Evolutionary conservation across 371 early-diverging fungal genomes (phyloP).

Genomic region (Apophysomyces trapeziformis): DNA sequence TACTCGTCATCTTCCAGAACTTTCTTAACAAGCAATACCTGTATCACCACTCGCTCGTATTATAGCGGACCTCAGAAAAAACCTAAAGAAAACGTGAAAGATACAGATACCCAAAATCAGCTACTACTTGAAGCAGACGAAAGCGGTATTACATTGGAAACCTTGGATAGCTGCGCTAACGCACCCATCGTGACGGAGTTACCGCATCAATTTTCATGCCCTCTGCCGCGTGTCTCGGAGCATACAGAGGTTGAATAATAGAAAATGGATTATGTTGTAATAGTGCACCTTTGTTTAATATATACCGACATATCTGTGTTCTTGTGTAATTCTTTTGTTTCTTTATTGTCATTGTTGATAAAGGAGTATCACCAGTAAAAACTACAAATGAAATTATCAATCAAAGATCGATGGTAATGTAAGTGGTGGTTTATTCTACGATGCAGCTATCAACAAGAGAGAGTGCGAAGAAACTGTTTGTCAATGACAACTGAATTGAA

Average conservation of each 20-base stretch:
- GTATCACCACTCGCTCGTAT: conserved; percentile 1
- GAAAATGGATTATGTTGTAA: neutral
- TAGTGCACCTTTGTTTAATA: too few relatives aligned
- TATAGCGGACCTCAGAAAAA: neutral
- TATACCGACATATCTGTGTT: too few relatives aligned
- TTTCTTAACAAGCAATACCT: neutral
- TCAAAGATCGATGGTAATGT: too few relatives aligned
- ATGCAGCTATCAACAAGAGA: too few relatives aligned
- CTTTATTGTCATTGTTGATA: too few relatives aligned
- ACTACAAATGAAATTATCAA: too few relatives aligned
- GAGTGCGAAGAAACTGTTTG: too few relatives aligned
- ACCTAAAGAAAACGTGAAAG: neutral
- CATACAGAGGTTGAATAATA: neutral
- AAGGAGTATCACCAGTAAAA: too few relatives aligned
- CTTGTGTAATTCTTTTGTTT: too few relatives aligned
- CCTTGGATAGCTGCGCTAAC: conserved; percentile 17
- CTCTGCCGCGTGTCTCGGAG: neutral
- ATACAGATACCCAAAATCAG: neutral
- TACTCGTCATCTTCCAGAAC: neutral
- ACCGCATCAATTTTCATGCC: neutral
- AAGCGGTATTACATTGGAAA: conserved; percentile 21
- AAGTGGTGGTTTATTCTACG: too few relatives aligned
- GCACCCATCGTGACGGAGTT: conserved; percentile 14
- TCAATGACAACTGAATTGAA: too few relatives aligned
- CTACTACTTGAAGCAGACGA: conserved; percentile 12